These are phyloP conservation scores for Earliella scabrosa DNA, from an alignment of 1,284 basidiomycete species.

Conservation along the genomic window DNA sequence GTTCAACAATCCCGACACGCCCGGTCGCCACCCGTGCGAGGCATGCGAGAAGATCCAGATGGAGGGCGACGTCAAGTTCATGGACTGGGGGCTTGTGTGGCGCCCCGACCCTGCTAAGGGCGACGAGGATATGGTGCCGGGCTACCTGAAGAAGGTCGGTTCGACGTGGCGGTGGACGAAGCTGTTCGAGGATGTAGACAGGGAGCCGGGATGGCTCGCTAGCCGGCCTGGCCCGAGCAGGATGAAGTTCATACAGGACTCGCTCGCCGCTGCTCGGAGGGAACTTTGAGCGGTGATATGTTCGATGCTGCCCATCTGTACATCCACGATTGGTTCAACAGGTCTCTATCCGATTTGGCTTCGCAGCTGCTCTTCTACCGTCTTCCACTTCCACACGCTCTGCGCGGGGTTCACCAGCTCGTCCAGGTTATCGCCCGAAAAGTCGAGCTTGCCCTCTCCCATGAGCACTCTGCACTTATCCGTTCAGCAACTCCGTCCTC, in stretches of 20 bases:
- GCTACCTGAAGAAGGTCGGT: background rate
- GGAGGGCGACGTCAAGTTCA: background rate
- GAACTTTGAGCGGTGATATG: background rate
- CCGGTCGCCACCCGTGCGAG: background rate
- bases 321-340: too few species aligned
- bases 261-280: background rate
- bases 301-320: too few species aligned
- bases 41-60: background rate
- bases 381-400: conserved; percentile 31
- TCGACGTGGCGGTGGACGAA: background rate
- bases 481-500: background rate
- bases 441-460: conserved; percentile 35
- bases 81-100: background rate
- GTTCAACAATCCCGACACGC: background rate
- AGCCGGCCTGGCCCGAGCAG: background rate
- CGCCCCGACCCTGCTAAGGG: background rate
- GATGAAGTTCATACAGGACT: background rate
- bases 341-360: background rate
- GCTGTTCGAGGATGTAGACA: background rate
- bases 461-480: conserved; percentile 29
- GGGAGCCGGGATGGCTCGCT: background rate
- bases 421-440: conserved; percentile 27
- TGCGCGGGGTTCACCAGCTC: conserved; percentile 30
- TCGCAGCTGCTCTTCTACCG: conserved; percentile 24
- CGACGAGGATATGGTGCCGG: background rate